Base-by-base conservation (phyloP, 2,329 filamentous ascomycete genomes). In the Diaporthe aspalathi region DNA sequence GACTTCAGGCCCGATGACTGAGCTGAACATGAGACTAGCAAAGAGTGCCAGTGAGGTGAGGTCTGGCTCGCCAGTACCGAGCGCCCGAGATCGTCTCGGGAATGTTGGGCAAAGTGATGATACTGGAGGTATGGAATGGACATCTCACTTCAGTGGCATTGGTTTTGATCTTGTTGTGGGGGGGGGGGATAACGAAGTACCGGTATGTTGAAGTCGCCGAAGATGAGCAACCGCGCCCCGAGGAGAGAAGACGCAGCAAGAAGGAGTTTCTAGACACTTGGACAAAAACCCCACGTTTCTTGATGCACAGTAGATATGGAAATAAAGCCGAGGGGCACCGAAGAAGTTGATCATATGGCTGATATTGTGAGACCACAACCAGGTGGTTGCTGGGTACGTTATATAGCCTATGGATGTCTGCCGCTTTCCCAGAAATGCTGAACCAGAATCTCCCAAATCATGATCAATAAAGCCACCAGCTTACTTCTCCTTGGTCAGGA, bases 401-500 rank as follows among this genome's bases (percentile, higher is more conserved):
- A 50, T 22, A 38, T 50, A 16, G 17, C 29, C 45, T 65, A 24
- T 65, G 27, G 20, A 49, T 38, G 29, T 63, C 43, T 47, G 20
- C 50, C 29, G 29, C 43, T 65, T 63, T 38, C 60, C 12, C 20
- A 49, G 60, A 38, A 65, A 27, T 63, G n/a, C 60, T 35, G 45
- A 49, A n/a, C 14, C 43, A 17, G 60, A 50, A 24, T 3, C 27
- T 24, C 14, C n/a, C 29, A 50, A 38, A 24, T 7, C 24, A 24
- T 24, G 14, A 50, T n/a, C 57, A 32, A 65, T 14, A 24, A 12
- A 38, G 27, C 7, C 2, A 40, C 24, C n/a, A n/a, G 49, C 49
- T 53, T 56, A 66, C 17, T 65, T 54, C 17, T 53, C 45, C 68
- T 70, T 70, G 56, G 35, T 65, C 11, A 70, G 57, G 27, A 43